These are phyloP conservation scores for Beauveria rudraprayagi DNA, from an alignment of 2,329 filamentous ascomycete genomes.

Conservation along the genomic window DNA sequence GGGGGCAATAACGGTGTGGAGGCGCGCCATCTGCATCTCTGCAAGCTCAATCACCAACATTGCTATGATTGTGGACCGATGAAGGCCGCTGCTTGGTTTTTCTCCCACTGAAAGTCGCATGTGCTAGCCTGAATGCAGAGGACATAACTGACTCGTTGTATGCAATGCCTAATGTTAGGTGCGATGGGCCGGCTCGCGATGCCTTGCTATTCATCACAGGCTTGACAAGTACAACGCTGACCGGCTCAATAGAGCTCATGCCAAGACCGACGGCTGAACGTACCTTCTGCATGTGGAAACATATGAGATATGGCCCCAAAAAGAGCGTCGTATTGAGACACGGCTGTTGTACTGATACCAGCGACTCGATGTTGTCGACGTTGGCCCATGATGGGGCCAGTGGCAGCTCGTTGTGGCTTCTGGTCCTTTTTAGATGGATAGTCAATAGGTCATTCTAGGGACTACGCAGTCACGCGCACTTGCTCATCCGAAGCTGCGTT, in stretches of 20 bases:
- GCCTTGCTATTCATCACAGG: background rate
- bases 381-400: background rate
- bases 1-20: background rate
- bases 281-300: background rate
- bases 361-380: background rate
- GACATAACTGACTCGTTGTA: background rate
- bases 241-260: background rate
- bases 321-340: background rate
- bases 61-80: background rate
- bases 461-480: background rate
- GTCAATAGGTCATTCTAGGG: background rate
- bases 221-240: background rate
- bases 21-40: slow-evolving; percentile 6
- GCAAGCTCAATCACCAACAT: slow-evolving; percentile 6
- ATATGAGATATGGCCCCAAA: background rate
- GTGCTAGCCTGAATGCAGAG: background rate
- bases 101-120: background rate
- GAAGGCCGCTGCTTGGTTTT: background rate
- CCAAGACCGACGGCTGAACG: background rate
- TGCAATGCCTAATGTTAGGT: background rate
- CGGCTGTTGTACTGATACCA: background rate
- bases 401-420: background rate
- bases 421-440: background rate
- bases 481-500: background rate
- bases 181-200: background rate